Percentiles rank a stretch among this genome's conserved stretches.
Evolutionary conservation across 176 grass and related monocot species (phyloP).

Genomic region (Cenchrus fungigraminus): DNA sequence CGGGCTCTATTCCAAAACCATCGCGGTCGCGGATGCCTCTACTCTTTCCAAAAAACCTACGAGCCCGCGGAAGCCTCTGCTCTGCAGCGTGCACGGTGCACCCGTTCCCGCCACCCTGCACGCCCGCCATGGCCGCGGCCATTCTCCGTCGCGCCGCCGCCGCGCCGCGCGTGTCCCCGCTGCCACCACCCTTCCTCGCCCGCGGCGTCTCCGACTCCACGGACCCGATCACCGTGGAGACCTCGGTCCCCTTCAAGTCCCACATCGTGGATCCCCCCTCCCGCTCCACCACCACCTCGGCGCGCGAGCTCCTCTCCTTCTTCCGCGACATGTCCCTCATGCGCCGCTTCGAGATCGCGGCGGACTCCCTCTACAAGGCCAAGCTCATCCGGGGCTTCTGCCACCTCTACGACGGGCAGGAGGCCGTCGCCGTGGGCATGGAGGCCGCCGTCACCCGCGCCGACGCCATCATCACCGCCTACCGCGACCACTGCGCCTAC

Average conservation of each 20-base stretch:
- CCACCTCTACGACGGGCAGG: conserved; percentile 96
- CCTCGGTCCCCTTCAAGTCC: conserved; percentile 63
- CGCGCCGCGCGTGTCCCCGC: neutral
- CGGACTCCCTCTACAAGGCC: conserved; percentile 94
- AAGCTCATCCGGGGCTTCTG: conserved; percentile 99
- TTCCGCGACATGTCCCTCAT: conserved; percentile 77
- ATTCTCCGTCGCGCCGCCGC: conserved; percentile 41
- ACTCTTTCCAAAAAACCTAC: no score
- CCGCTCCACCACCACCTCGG: conserved; percentile 38
- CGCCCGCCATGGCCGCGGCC: conserved; percentile 48
- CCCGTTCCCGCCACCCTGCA: neutral
- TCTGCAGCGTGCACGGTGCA: neutral
- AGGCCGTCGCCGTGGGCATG: conserved; percentile 81
- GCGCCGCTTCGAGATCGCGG: conserved; percentile 87
- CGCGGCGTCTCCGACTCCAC: conserved; percentile 36
- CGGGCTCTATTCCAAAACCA: neutral
- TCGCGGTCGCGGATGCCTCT: neutral
- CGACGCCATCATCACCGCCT: conserved; percentile 84
- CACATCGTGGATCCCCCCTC: conserved; percentile 63
- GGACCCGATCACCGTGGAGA: conserved; percentile 58
- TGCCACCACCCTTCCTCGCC: neutral
- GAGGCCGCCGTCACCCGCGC: conserved; percentile 68
- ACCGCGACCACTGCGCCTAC: conserved; percentile 93
- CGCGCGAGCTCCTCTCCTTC: conserved; percentile 52
- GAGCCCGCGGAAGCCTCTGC: neutral